Conservation (phyloP, 2,329 filamentous ascomycete genomes). For the Colletotrichum scovillei region DNA sequence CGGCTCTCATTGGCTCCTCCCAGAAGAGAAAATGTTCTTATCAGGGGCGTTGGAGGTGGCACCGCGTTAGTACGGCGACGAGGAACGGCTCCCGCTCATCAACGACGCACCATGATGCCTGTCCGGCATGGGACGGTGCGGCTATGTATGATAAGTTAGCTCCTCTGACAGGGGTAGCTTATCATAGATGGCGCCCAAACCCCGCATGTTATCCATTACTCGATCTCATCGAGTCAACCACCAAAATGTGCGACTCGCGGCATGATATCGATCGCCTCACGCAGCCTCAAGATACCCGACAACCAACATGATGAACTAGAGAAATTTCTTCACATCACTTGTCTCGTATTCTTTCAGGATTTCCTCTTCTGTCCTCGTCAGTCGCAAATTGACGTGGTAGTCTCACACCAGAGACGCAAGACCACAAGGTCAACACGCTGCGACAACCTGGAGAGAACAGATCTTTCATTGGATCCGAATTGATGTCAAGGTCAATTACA, state of each 20-base stretch:
- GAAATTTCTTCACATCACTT: neutral
- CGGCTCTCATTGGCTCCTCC: constrained; percentile 14
- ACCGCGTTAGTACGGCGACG: constrained; percentile 2
- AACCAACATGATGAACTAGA: neutral
- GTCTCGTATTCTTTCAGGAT: neutral
- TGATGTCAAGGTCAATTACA: constrained; percentile 3
- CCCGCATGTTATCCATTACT: constrained; percentile 43
- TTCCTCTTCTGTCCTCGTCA: neutral
- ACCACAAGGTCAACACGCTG: neutral
- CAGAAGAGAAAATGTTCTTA: constrained; percentile 21
- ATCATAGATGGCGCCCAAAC: constrained; percentile 23
- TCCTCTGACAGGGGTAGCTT: constrained; percentile 32
- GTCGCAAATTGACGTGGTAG: neutral
- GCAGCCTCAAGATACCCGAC: neutral
- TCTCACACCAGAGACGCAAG: neutral
- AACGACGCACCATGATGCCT: neutral
- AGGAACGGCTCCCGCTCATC: constrained; percentile 23
- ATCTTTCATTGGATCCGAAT: neutral
- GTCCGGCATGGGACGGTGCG: constrained; percentile 30
- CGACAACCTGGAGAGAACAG: neutral
- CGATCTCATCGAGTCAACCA: constrained; percentile 41
- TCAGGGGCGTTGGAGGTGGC: constrained; percentile 16
- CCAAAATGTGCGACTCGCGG: constrained; percentile 10
- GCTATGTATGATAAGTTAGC: constrained; percentile 24
- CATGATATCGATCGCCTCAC: constrained; percentile 3